Conservation (phyloP, 495 filamentous ascomycete species). For the Aspergillus cristatus region DNA sequence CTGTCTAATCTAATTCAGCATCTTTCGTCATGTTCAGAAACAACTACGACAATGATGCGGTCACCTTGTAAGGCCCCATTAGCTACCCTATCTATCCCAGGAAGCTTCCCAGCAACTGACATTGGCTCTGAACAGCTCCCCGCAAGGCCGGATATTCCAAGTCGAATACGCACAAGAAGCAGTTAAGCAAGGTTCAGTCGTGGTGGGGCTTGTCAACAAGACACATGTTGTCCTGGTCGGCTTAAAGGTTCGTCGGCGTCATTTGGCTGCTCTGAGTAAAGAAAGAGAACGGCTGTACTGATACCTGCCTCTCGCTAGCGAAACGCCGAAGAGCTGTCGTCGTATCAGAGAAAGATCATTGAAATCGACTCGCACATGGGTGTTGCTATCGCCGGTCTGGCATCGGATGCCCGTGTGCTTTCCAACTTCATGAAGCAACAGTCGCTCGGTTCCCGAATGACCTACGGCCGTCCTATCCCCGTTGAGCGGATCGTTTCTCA, state of each 20-base stretch:
- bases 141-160: conserved; percentile 98
- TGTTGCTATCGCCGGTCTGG: conserved; percentile 91
- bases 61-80: conserved; percentile 76
- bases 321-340: conserved; percentile 98
- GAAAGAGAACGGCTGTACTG: conserved; percentile 2
- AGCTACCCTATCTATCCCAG: conserved; percentile 18
- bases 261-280: neutral
- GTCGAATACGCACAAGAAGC: conserved; percentile 98
- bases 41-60: conserved; percentile 99
- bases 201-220: conserved; percentile 94
- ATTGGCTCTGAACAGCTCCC: conserved; percentile 55
- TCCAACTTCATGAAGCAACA: conserved; percentile 99
- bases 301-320: conserved; percentile 44
- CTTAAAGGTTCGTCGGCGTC: conserved; percentile 63
- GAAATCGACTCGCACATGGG: conserved; percentile 92
- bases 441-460: conserved; percentile 87
- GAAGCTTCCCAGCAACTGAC: conserved; percentile 10
- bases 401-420: conserved; percentile 95
- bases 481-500: conserved; percentile 77
- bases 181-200: conserved; percentile 97
- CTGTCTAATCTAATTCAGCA: too few relatives aligned
- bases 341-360: conserved; percentile 99
- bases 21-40: conserved; percentile 92
- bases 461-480: conserved; percentile 87
- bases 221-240: conserved; percentile 94